These are phyloP conservation scores for Iris macrosiphon DNA, from an alignment of 106 monocot species.

Conservation along the genomic window DNA sequence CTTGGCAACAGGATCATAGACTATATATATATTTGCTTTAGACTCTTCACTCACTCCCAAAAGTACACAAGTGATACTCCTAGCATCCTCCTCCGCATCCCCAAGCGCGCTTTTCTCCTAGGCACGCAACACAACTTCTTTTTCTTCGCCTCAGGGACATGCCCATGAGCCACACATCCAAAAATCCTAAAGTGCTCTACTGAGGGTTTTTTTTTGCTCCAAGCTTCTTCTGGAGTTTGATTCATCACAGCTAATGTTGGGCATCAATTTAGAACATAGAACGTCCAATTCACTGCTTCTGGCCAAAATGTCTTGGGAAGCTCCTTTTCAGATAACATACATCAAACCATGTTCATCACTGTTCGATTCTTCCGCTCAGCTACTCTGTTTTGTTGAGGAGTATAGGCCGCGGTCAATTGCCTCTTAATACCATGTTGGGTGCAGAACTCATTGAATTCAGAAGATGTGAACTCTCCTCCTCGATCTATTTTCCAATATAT, in stretches of 20 bases:
- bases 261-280: background rate
- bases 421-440: background rate
- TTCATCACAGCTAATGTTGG: too few relatives aligned
- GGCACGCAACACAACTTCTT: too few relatives aligned
- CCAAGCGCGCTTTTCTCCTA: too few relatives aligned
- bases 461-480: slow-evolving; percentile 5
- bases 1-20: background rate
- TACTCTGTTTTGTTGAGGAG: background rate
- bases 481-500: background rate
- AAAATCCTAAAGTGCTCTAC: background rate
- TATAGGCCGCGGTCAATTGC: background rate
- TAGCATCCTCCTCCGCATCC: too few relatives aligned
- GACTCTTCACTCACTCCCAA: slow-evolving; percentile 1
- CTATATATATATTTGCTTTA: background rate
- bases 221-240: too few relatives aligned
- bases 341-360: too few relatives aligned
- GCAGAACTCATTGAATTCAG: background rate
- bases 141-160: background rate
- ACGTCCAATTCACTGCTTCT: too few relatives aligned
- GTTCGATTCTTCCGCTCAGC: too few relatives aligned
- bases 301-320: too few relatives aligned
- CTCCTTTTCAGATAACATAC: too few relatives aligned
- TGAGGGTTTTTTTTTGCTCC: background rate
- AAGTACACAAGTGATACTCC: background rate
- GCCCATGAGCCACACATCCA: background rate